These are phyloP conservation scores for Eucalyptus sp. DNA, from an alignment of 345 rosid species.

Conservation along the genomic window DNA sequence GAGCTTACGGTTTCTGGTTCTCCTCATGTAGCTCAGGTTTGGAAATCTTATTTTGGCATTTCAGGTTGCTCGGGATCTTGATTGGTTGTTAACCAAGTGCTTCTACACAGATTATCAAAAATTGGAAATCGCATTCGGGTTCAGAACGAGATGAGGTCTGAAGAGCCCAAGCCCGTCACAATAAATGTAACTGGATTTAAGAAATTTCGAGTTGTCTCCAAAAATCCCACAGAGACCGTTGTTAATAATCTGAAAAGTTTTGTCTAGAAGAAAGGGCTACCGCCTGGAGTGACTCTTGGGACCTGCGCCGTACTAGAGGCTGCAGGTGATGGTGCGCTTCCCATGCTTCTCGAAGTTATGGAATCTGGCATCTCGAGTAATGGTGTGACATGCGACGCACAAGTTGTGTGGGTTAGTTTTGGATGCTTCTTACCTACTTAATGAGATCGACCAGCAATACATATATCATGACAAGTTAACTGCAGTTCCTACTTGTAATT, in stretches of 20 bases:
- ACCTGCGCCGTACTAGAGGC: slow-evolving; percentile 61
- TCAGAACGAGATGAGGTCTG: slow-evolving; percentile 52
- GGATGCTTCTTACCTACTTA: background rate
- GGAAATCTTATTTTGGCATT: background rate
- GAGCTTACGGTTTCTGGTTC: background rate
- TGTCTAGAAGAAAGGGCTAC: slow-evolving; percentile 41
- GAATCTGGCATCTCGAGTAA: slow-evolving; percentile 34
- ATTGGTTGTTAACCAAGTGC: background rate
- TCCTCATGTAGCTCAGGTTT: background rate
- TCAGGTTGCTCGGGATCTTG: background rate
- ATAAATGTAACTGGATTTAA: slow-evolving; percentile 73
- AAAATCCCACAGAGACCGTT: slow-evolving; percentile 70
- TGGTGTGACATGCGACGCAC: slow-evolving; percentile 13
- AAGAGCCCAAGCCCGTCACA: slow-evolving; percentile 47
- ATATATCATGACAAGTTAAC: background rate
- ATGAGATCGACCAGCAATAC: background rate
- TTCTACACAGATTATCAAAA: background rate
- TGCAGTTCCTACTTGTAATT: background rate
- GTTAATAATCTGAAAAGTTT: slow-evolving; percentile 42
- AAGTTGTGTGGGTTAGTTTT: slow-evolving; percentile 55
- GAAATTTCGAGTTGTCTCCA: slow-evolving; percentile 58
- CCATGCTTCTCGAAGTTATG: slow-evolving; percentile 40
- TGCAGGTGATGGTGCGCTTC: slow-evolving; percentile 66
- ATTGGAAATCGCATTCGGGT: slow-evolving; percentile 21
- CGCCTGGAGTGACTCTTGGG: slow-evolving; percentile 57